Percentiles rank a stretch among this genome's conserved stretches.
phyloP scores from a whole-genome alignment of 129 eudicot species.

The Solidago caesia region DNA sequence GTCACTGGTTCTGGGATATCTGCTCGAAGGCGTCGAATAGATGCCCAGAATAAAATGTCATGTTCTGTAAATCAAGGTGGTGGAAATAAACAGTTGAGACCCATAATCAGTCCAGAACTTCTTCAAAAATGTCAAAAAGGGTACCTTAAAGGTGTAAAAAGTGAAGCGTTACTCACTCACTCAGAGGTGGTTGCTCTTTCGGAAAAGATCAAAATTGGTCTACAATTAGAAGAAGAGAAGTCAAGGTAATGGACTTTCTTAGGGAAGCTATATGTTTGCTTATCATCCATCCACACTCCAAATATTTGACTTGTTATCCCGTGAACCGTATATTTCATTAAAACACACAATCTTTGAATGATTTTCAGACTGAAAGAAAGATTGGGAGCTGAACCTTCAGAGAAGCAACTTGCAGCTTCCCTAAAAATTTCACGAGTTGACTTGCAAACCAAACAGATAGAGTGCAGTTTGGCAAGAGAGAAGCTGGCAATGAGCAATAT shows the following conservation, averaged over 20 bases:
- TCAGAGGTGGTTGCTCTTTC: constrained; percentile 79
- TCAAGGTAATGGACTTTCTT: constrained; percentile 50
- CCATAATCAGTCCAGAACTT: constrained; percentile 59
- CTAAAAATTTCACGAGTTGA: constrained; percentile 63
- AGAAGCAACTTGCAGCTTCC: constrained; percentile 78
- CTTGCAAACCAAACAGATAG: constrained; percentile 64
- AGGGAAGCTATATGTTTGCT: too few species aligned
- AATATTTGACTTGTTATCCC: background rate
- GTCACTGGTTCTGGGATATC: constrained; percentile 74
- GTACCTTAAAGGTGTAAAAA: constrained; percentile 71
- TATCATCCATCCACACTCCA: background rate
- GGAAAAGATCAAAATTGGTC: constrained; percentile 61
- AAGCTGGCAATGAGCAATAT: constrained; percentile 89
- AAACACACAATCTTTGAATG: constrained; percentile 6
- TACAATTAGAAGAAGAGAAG: constrained; percentile 63
- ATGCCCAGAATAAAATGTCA: constrained; percentile 43
- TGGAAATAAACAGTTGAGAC: constrained; percentile 37
- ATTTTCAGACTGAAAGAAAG: constrained; percentile 65
- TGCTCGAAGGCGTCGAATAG: constrained; percentile 74
- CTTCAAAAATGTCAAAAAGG: constrained; percentile 65
- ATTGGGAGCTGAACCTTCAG: constrained; percentile 85
- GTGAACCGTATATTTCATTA: constrained; percentile 1
- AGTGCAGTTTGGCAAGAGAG: constrained; percentile 90
- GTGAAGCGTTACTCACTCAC: constrained; percentile 68
- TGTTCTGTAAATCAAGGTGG: constrained; percentile 31